Evolutionary conservation across 192 early-diverging fungal genomes (phyloP).

Genomic region (Gigaspora rosea): DNA sequence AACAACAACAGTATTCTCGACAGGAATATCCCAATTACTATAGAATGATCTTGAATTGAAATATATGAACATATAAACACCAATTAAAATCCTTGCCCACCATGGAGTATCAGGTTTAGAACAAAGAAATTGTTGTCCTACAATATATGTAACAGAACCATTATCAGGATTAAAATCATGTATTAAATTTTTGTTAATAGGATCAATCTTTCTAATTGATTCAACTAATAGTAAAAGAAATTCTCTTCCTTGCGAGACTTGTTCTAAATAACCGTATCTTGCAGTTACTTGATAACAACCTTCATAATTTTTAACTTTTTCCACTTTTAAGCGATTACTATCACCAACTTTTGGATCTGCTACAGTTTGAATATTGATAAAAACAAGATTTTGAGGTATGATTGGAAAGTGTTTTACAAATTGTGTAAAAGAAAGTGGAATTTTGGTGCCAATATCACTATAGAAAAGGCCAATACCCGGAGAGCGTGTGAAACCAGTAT

Average conservation of each 20-base stretch:
- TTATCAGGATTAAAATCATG: not conserved
- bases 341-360: conserved; percentile 20
- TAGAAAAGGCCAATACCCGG: conserved; percentile 34
- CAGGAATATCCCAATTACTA: conserved; percentile 23
- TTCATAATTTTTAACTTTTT: conserved; percentile 12
- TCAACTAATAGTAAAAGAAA: conserved; percentile 4
- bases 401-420: conserved; percentile 33
- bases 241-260: conserved; percentile 9
- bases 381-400: conserved; percentile 28
- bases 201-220: conserved; percentile 8
- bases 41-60: conserved; percentile 14
- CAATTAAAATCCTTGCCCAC: not conserved
- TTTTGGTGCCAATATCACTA: conserved; percentile 12
- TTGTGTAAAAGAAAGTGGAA: conserved; percentile 32
- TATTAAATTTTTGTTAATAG: not conserved
- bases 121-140: not conserved
- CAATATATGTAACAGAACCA: conserved; percentile 11
- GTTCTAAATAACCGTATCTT: conserved; percentile 21
- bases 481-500: not conserved
- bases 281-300: not conserved
- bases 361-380: conserved; percentile 27
- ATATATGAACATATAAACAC: not conserved
- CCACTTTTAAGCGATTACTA: conserved; percentile 22
- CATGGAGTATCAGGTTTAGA: not conserved
- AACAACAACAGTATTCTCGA: conserved; percentile 7